phyloP scores from a whole-genome alignment of 2,329 filamentous ascomycete genomes.

The Aspergillus vadensis region DNA sequence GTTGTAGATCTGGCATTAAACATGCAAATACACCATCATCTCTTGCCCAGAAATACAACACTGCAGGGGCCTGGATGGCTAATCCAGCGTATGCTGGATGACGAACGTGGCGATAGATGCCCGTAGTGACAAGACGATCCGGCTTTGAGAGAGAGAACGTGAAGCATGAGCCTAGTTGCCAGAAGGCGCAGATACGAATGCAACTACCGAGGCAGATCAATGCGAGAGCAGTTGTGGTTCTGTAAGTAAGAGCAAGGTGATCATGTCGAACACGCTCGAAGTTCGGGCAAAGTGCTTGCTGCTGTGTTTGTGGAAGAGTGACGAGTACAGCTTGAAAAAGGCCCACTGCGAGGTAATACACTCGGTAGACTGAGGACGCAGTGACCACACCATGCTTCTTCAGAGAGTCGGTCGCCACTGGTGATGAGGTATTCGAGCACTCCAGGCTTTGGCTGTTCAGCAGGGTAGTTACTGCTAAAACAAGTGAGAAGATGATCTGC shows the following conservation, averaged over 20 bases:
- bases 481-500: not conserved
- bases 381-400: not conserved
- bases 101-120: not conserved
- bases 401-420: not conserved
- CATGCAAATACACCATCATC: not conserved
- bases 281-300: not conserved
- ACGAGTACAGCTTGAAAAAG: not conserved
- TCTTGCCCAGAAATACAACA: not conserved
- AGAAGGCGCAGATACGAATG: not conserved
- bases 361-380: not conserved
- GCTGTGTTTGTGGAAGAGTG: not conserved
- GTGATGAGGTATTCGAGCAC: not conserved
- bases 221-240: not conserved
- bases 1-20: not conserved
- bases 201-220: not conserved
- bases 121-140: not conserved
- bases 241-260: not conserved
- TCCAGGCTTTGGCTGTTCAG: not conserved
- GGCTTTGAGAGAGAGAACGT: constrained; percentile 6
- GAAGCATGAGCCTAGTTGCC: constrained; percentile 3
- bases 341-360: not conserved
- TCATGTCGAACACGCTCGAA: not conserved
- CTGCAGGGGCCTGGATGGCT: not conserved
- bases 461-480: not conserved
- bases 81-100: constrained; percentile 8